A percentile compares a stretch with the other conserved stretches of the same genome.
These are phyloP conservation scores for Sordariomycetes sp. DNA, from an alignment of 2,329 filamentous ascomycete species.

Conservation along the genomic window DNA sequence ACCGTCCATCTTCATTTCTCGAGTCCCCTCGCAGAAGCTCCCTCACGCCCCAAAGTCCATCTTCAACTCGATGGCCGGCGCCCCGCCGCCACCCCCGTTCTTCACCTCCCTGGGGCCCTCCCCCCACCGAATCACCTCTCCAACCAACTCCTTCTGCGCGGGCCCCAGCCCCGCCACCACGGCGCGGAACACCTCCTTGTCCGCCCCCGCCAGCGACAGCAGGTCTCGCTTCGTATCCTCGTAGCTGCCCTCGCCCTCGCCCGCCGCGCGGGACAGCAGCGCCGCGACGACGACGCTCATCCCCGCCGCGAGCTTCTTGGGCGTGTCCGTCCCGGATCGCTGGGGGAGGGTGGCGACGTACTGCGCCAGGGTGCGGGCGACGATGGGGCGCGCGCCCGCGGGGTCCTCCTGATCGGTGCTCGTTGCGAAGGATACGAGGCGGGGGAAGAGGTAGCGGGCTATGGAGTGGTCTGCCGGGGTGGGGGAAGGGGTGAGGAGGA, in stretches of 20 bases:
- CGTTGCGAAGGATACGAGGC: constrained; percentile 62
- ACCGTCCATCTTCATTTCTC: background rate
- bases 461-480: constrained; percentile 59
- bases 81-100: constrained; percentile 25
- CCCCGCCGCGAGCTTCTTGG: constrained; percentile 38
- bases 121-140: constrained; percentile 62
- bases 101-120: constrained; percentile 26
- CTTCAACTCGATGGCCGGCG: constrained; percentile 83
- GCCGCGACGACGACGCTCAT: constrained; percentile 68
- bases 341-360: constrained; percentile 40
- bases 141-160: constrained; percentile 63
- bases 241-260: constrained; percentile 47
- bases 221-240: constrained; percentile 63
- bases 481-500: constrained; percentile 54
- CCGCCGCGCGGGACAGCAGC: constrained; percentile 58
- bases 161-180: constrained; percentile 60
- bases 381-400: constrained; percentile 56
- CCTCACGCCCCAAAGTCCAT: constrained; percentile 62
- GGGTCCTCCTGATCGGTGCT: constrained; percentile 63
- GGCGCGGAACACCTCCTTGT: constrained; percentile 60
- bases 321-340: constrained; percentile 9
- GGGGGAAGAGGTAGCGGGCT: constrained; percentile 59
- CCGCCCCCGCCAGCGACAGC: constrained; percentile 65
- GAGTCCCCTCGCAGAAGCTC: too few species aligned
- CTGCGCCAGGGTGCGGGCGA: constrained; percentile 64